Evolutionary conservation across 2,329 filamentous ascomycete species (phyloP), one percentile per base, ranked within the genome.

Genomic region (Alternaria panax): DNA sequence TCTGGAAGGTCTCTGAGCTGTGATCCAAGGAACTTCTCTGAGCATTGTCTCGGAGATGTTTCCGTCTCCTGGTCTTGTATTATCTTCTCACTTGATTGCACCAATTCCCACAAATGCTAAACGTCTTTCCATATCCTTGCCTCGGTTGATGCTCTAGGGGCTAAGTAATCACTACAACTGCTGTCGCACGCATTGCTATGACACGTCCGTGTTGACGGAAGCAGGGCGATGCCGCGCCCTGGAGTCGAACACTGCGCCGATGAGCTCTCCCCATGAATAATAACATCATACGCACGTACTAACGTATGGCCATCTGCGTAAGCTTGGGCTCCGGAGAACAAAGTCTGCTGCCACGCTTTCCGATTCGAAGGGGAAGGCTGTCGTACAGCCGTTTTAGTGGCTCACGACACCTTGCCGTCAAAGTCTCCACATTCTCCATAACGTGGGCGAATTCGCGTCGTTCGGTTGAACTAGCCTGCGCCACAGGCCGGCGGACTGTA

Each of bases 381-480:
- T 40, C 18, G 40, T 52, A 18, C 25, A 48, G 46, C 24, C 30
- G 24, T 38, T 42, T 41, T 43, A 38, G 38, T 57, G 41, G 40
- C 53, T 25, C 34, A 14, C 24, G 25, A 40, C 45, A 45, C 43
- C 53, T 41, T 41, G 34, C 27, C 46, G 20, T 47, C 38, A 24
- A 46, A 51, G 46, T 45, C 48, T 42, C 57, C 48, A 40, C 30
- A 25, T 28, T 56, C 51, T 36, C 43, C 50, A 47, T 54, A 32
- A 25, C 34, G 32, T 52, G 30, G 28, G 18, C 36, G 34, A 45
- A 41, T 51, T 48, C 47, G 24, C 20, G 16, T 55, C 14, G 34
- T 59, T 46, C 34, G 40, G 53, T 50, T 22, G 59, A 46, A 30
- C 48, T 51, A 45, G 51, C 47, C 28, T 45, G 36, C 46, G 38